Base-by-base conservation (phyloP, 2,329 filamentous ascomycete genomes). In the Nannizziopsis arthrosporioides region DNA sequence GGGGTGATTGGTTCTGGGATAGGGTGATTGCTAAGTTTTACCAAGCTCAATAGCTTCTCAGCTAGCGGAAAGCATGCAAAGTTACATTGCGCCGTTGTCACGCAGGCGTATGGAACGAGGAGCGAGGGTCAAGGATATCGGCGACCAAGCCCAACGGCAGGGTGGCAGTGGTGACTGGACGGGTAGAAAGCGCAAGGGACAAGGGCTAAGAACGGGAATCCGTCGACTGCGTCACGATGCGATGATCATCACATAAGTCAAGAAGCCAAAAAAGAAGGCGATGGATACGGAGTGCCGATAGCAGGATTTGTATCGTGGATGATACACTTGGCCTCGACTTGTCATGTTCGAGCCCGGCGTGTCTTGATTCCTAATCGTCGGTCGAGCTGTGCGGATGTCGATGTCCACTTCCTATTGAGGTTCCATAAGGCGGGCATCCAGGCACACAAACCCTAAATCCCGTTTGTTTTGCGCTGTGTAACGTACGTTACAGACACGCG, bases 51-150 rank as follows among this genome's bases (percentile, higher is more conserved):
- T 18, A 19, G 11, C 37, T 40, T 19, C 10, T 40, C 10, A 8
- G 37, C 10, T 10, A 19, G 37, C 32, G 35, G 10, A 37, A 37
- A 19, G 11, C 14, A 30, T 44, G 32, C 46, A 43, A 48, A 48
- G 46, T 48, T 48, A 48, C 46, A 48, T 48, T 48, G 46, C 41
- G 39, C 42, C 15, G 40, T 43, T 19, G 34, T 48, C 31, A 47
- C 37, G 38, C 37, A 36, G 19, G 32, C 42, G 45, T 47, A 41
- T 27, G 22, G 22, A 27, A n/a, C n/a, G n/a, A n/a, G n/a, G n/a
- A 27, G 7, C 22, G 22, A 27, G 22, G 22, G 22, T 27, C 22
- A 27, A 27, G 22, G 22, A 27, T 27, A 27, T 27, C 7, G 22
- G 22, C 22, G 4, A 42, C 37, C 30, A 37, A 35, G 31, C 37